phyloP scores from a whole-genome alignment of 106 monocot genomes.

The Dioscorea zingiberensis region DNA sequence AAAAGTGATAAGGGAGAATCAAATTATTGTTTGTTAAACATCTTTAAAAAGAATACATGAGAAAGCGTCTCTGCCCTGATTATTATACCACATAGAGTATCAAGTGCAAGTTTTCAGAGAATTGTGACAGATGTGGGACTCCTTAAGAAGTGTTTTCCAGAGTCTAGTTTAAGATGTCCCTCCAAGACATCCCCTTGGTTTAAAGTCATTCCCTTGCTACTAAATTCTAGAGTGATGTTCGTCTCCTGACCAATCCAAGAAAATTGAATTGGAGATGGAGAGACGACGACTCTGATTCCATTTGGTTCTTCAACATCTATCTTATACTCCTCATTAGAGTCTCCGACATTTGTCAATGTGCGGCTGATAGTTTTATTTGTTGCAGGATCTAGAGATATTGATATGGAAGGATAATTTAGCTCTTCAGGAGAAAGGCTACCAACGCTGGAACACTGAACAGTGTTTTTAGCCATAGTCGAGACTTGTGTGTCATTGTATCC shows the following conservation, averaged over 20 bases:
- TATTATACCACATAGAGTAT: too few species aligned
- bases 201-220: not conserved
- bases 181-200: not conserved
- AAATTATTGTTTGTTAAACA: too few species aligned
- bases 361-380: not conserved
- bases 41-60: too few species aligned
- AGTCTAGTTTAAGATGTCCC: constrained; percentile 12
- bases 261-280: constrained; percentile 10
- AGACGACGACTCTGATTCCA: constrained; percentile 14
- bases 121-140: constrained; percentile 6
- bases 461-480: not conserved
- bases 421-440: not conserved
- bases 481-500: constrained; percentile 6
- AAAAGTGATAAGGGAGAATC: too few species aligned
- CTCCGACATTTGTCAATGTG: constrained; percentile 23
- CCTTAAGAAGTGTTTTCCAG: constrained; percentile 6
- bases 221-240: constrained; percentile 9
- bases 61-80: too few species aligned
- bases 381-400: not conserved
- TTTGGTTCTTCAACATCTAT: constrained; percentile 5
- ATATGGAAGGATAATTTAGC: constrained; percentile 26
- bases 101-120: not conserved
- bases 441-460: not conserved
- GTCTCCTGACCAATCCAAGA: not conserved
- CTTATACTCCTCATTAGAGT: not conserved